Percentiles rank a stretch among this genome's conserved stretches.
Conservation (phyloP, 208 protist species). For the Leishmania guyanensis region DNA sequence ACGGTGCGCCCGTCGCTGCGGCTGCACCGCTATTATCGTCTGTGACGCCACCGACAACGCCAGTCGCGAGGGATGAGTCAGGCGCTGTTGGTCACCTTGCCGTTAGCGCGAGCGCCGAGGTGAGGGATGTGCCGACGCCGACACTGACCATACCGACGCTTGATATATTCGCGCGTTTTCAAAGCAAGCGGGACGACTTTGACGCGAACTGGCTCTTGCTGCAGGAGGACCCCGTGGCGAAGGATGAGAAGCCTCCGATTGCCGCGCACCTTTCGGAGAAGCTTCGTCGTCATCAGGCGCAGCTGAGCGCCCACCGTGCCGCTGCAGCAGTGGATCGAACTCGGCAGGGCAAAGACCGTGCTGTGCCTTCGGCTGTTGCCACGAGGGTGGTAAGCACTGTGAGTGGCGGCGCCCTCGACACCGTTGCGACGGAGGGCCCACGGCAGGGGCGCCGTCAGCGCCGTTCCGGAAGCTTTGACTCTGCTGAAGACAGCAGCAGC, state of each 20-base stretch:
- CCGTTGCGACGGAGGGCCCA: neutral
- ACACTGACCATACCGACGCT: constrained; percentile 44
- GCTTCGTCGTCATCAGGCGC: constrained; percentile 46
- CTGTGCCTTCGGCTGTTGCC: neutral
- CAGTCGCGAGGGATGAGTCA: neutral
- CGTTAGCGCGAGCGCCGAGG: neutral
- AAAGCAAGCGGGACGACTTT: constrained; percentile 67
- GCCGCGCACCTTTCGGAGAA: constrained; percentile 41
- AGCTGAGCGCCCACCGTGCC: constrained; percentile 18
- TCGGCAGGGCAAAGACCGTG: neutral
- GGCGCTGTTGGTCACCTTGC: neutral
- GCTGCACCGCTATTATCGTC: neutral
- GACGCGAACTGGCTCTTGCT: constrained; percentile 71
- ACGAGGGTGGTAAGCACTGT: neutral
- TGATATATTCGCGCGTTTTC: constrained; percentile 74
- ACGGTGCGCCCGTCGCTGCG: neutral
- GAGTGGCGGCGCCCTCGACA: neutral
- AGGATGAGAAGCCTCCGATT: constrained; percentile 28
- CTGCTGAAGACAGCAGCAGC: constrained; percentile 4
- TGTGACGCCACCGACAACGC: constrained; percentile 1
- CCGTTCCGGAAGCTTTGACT: constrained; percentile 22
- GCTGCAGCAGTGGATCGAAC: constrained; percentile 22
- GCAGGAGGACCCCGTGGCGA: constrained; percentile 48
- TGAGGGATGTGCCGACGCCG: constrained; percentile 17
- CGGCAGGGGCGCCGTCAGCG: neutral